Base-by-base conservation (phyloP, 2,329 filamentous ascomycete species). In the Xylariaceae sp. region DNA sequence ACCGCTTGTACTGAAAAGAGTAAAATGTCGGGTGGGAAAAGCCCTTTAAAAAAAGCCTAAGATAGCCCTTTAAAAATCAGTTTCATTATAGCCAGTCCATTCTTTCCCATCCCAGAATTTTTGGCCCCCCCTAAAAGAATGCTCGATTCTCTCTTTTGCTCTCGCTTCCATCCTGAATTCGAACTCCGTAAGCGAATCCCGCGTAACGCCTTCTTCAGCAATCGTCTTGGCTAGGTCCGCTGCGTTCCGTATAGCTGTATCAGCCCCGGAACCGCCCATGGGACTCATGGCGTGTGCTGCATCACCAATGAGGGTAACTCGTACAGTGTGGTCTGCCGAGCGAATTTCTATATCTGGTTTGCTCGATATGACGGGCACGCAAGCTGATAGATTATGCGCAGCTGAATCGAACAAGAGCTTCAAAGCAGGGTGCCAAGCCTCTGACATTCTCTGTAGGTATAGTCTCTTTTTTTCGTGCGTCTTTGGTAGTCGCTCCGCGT, bases 241-340 rank as follows among this genome's bases (percentile, higher is more conserved):
- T 6, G 67, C 67, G 31, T 63, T 67, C 19, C 48, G 56, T 52
- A 71, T 61, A 14, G 69, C 68, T 11, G 65, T 71, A 60, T 71
- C 69, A 7, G 60, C 69, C 16, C 69, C 67, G 3, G 66, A 65
- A 11, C 67, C 69, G 21, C 69, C 68, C 68, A 71, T 71, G 4
- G 69, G 67, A 49, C 68, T 71, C 69, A 72, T 71, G 2, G 67
- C 14, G 36, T 69, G 67, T n/a, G 67, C 65, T 14, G 66, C 67
- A 54, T 69, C 67, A 2, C 66, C 67, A 23, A 71, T 55, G 3
- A 72, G 62, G 5, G 64, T 69, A 14, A 70, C 64, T 6, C 28
- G 56, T 14, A 45, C 52, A 4, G 61, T 51, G 24, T 60, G 60
- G 5, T n/a, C 37, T 46, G 61, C 28, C 26, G 62, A 59, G 23